Evolutionary conservation across 257 asterid genomes (phyloP), one percentile per base, ranked within the genome.

Genomic region (Misopates orontium): DNA sequence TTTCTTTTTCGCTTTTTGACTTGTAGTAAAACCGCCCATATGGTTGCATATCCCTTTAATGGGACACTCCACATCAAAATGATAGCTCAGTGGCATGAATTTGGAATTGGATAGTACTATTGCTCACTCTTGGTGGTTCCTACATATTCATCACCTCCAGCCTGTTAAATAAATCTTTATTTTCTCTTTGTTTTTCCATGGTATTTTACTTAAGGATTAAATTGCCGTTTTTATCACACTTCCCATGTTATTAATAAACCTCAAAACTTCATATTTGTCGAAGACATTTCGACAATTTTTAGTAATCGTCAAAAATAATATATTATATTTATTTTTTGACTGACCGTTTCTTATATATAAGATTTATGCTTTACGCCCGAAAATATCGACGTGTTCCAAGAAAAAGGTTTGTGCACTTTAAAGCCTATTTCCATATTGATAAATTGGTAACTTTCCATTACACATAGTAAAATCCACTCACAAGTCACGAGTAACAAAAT

Each of bases 51-150:
- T 60, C 36, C 4, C 14, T 39, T 19, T 40, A 39, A 11, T 18
- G 40, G 17, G 55, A 45, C 24, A 60, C 6, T 60, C 39, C 36
- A 44, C 54, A 23, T 62, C 56, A 24, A 62, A 7, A 8, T 45
- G 67, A 45, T 45, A 18, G 66, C 16, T 42, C 54, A 22, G 54
- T 61, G 40, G 45, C 66, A 41, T 41, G 54, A 61, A 41, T 41
- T 40, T 5, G 21, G 32, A 20, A 62, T 21, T 42, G 49, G 36
- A 40, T 20, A 36, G 10, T 40, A 13, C 53, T 14, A 41, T 60
- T 45, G 56, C 40, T 16, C 39, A 21, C 28, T 62, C 54, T 44
- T 54, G 13, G 21, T 60, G 9, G 44, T 12, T 4, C 12, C 22
- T 22, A 21, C 21, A 59, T 21, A 41, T 11, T 22, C 16, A 23